These are phyloP conservation scores for Closterium sp. DNA, from an alignment of 139 green algal genomes.

Conservation along the genomic window DNA sequence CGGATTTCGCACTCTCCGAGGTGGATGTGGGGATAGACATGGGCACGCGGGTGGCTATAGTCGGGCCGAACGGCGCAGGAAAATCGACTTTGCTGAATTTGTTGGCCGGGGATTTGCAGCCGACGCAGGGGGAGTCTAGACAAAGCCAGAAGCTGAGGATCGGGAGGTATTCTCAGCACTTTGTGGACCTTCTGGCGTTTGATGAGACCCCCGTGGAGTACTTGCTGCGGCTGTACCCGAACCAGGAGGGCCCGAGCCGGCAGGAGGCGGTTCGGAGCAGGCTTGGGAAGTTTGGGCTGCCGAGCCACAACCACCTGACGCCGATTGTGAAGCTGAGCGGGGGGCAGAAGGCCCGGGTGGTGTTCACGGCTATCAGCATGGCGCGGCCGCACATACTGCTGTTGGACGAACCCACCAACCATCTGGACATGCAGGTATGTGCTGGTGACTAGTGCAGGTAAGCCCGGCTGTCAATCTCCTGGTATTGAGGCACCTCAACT, in stretches of 20 bases:
- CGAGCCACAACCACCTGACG: constrained; percentile 89
- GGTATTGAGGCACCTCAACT: no score
- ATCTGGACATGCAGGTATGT: constrained; percentile 89
- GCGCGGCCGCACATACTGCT: constrained; percentile 83
- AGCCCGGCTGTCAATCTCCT: no score
- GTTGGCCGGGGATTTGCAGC: constrained; percentile 87
- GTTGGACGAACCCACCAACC: constrained; percentile 87
- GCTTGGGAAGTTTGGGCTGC: constrained; percentile 91
- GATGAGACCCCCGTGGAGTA: constrained; percentile 89
- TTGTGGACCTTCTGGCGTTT: constrained; percentile 94
- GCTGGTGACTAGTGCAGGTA: not conserved
- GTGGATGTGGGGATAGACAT: constrained; percentile 99
- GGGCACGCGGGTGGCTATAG: constrained; percentile 89
- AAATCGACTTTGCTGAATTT: constrained; percentile 98
- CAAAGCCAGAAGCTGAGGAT: constrained; percentile 91
- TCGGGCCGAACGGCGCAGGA: constrained; percentile 94
- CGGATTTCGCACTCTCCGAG: constrained; percentile 74
- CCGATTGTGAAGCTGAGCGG: constrained; percentile 95
- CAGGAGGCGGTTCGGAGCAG: constrained; percentile 87
- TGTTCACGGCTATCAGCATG: constrained; percentile 93
- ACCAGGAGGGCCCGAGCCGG: constrained; percentile 62
- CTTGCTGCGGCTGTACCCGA: constrained; percentile 49
- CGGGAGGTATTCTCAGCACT: constrained; percentile 94
- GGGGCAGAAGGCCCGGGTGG: constrained; percentile 93
- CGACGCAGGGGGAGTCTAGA: constrained; percentile 80